Evolutionary conservation across 2,329 filamentous ascomycete species (phyloP).

Genomic region (Diaporthe australafricana): DNA sequence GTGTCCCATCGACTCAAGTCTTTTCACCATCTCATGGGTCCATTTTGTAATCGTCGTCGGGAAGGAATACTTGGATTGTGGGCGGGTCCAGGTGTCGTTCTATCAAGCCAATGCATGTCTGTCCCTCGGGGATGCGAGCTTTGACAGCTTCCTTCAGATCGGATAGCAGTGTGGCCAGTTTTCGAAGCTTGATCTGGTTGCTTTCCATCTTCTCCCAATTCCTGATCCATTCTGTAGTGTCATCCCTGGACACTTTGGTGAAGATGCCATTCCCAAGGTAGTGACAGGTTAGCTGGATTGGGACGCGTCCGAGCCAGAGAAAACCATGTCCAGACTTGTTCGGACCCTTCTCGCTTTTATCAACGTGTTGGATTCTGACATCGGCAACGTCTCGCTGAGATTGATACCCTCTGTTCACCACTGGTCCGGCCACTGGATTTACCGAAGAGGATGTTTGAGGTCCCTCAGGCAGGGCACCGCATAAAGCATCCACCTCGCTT

Average conservation of each 20-base stretch:
- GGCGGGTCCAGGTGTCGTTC: not conserved
- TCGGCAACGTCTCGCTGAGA: not conserved
- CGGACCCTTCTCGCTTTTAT: not conserved
- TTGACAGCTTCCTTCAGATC: not conserved
- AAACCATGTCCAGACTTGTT: too few species aligned
- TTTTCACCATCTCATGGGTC: not conserved
- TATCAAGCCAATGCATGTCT: not conserved
- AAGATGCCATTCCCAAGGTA: not conserved
- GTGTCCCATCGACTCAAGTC: not conserved
- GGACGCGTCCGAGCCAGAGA: not conserved
- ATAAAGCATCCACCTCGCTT: not conserved
- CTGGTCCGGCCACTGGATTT: not conserved
- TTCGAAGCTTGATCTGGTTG: not conserved
- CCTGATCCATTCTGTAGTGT: not conserved
- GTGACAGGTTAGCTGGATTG: not conserved
- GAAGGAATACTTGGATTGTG: not conserved
- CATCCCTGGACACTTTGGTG: not conserved
- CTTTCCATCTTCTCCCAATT: not conserved
- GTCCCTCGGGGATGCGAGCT: not conserved
- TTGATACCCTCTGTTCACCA: too few species aligned
- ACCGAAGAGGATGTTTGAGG: not conserved
- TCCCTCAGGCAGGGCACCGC: too few species aligned
- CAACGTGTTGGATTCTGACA: too few species aligned
- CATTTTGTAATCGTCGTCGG: too few species aligned
- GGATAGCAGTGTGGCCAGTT: not conserved